Conservation (phyloP, 257 asterid genomes). For the Petunia axillaris region DNA sequence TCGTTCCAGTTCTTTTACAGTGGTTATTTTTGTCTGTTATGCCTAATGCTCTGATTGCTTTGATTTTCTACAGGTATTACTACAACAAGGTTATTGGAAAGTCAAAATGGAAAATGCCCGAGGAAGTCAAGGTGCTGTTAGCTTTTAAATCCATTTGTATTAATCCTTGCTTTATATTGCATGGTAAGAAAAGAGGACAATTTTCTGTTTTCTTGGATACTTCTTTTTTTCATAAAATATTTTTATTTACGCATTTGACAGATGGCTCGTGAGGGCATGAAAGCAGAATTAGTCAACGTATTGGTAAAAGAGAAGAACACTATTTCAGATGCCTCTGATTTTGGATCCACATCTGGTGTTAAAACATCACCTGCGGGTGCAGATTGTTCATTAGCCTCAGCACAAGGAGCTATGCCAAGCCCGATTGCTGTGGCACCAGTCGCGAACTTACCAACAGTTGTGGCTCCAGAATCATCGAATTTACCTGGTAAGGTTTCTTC, state of each 20-base stretch:
- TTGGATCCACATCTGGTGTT: constrained; percentile 48
- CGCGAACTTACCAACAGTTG: constrained; percentile 44
- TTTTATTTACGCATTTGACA: constrained; percentile 31
- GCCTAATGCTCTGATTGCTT: constrained; percentile 14
- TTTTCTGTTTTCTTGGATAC: constrained; percentile 18
- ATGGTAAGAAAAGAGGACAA: not conserved
- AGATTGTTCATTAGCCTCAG: constrained; percentile 41
- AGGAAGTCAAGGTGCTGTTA: constrained; percentile 74
- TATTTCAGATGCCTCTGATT: constrained; percentile 42
- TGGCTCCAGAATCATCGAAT: constrained; percentile 49
- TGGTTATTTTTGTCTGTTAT: constrained; percentile 13
- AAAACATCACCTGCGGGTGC: constrained; percentile 42
- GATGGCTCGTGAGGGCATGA: constrained; percentile 74
- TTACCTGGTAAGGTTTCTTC: constrained; percentile 51
- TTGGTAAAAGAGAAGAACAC: constrained; percentile 43
- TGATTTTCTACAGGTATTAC: constrained; percentile 59
- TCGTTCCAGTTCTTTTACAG: not conserved
- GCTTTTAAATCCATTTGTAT: constrained; percentile 34
- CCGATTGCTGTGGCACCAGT: constrained; percentile 59
- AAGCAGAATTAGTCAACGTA: constrained; percentile 41
- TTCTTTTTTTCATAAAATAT: constrained; percentile 29
- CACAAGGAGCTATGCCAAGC: constrained; percentile 53
- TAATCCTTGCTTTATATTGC: constrained; percentile 10
- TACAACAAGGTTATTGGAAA: constrained; percentile 64
- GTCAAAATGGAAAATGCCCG: constrained; percentile 90